A percentile compares a stretch with the other conserved stretches of the same genome.
Conservation (phyloP, 2,329 filamentous ascomycete species). For the Xylariaceae sp. region DNA sequence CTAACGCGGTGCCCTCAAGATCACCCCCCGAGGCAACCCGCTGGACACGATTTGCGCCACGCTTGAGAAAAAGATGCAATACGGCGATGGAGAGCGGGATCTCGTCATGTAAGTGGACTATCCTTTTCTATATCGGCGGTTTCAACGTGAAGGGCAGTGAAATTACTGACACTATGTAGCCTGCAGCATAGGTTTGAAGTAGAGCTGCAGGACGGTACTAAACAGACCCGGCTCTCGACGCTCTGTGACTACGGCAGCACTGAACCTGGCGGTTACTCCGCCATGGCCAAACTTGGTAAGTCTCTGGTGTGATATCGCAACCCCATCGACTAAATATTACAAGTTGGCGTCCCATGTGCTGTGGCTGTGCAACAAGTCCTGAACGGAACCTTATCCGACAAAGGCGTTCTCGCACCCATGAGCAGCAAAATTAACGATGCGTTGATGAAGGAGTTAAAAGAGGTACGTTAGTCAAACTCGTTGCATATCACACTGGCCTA, state of each 20-base stretch:
- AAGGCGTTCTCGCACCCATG: conserved; percentile 77
- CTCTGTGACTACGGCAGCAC: conserved; percentile 70
- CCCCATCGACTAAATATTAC: not conserved
- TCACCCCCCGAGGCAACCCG: conserved; percentile 63
- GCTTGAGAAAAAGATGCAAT: conserved; percentile 90
- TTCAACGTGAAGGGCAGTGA: not conserved
- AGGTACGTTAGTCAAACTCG: conserved; percentile 26
- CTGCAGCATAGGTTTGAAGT: conserved; percentile 75
- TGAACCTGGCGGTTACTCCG: conserved; percentile 69
- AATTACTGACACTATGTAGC: not conserved
- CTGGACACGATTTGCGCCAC: conserved; percentile 88
- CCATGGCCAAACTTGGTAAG: conserved; percentile 68
- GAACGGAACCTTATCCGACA: conserved; percentile 67
- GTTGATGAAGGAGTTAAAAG: conserved; percentile 57
- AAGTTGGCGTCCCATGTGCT: conserved; percentile 56
- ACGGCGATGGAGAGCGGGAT: conserved; percentile 77
- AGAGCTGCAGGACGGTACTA: conserved; percentile 73
- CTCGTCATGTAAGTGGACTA: conserved; percentile 55
- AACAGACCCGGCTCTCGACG: conserved; percentile 75
- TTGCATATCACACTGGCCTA: conserved; percentile 3
- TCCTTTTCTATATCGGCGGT: not conserved
- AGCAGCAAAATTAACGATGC: conserved; percentile 62
- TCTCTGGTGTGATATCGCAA: not conserved
- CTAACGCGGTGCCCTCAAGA: conserved; percentile 26
- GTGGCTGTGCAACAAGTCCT: conserved; percentile 69